A percentile compares a stretch with the other conserved stretches of the same genome.
Conservation (phyloP, 2,329 filamentous ascomycete genomes). For the Xylariaceae sp. region DNA sequence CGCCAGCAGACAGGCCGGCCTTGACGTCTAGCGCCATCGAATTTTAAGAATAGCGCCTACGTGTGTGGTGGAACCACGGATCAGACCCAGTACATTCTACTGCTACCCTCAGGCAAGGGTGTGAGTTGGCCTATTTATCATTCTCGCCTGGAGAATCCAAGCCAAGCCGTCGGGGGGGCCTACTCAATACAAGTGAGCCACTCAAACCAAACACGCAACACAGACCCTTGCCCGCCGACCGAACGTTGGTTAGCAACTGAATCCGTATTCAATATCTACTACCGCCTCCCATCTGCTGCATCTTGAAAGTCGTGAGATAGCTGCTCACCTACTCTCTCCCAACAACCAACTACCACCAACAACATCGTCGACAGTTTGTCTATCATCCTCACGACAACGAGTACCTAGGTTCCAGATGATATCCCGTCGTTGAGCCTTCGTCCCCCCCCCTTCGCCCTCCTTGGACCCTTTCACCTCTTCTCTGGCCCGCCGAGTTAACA, state of each 20-base stretch:
- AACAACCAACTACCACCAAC: conserved; percentile 4
- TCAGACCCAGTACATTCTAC: too few species aligned
- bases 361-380: conserved; percentile 9
- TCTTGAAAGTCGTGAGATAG: too few species aligned
- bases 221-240: background rate
- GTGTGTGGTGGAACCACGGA: conserved; percentile 21
- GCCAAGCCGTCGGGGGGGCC: conserved; percentile 18
- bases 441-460: conserved; percentile 3
- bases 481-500: conserved; percentile 4
- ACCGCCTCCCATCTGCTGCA: conserved; percentile 16
- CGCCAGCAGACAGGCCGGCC: conserved; percentile 20
- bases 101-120: conserved; percentile 28
- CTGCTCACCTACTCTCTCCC: conserved; percentile 1
- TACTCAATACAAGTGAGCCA: conserved; percentile 22
- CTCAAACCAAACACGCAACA: conserved; percentile 28
- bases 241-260: conserved; percentile 22
- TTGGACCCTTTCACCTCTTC: conserved; percentile 10
- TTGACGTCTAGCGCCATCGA: conserved; percentile 29
- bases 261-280: conserved; percentile 8
- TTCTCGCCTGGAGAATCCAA: conserved; percentile 9
- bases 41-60: conserved; percentile 31
- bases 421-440: conserved; percentile 10
- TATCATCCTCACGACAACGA: conserved; percentile 6
- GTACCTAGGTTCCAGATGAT: conserved; percentile 12
- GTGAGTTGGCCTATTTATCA: conserved; percentile 21